These are phyloP conservation scores for Mycena indigotica DNA, from an alignment of 768 basidiomycete species.

Conservation along the genomic window DNA sequence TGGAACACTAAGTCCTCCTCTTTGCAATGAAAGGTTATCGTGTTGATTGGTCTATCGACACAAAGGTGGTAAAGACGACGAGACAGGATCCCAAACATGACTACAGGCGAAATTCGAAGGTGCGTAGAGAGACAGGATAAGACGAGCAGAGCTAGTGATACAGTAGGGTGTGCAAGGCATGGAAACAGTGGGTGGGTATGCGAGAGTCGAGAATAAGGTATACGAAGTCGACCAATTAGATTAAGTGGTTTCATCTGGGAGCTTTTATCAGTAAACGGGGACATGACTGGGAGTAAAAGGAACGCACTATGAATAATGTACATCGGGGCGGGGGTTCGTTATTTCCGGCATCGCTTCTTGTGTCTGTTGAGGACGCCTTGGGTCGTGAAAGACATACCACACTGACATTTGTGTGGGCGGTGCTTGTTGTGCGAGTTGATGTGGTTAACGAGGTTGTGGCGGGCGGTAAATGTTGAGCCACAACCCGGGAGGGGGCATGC, in stretches of 20 bases:
- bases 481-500: slow-evolving; percentile 5
- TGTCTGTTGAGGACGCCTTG: slow-evolving; percentile 24
- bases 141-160: slow-evolving; percentile 2
- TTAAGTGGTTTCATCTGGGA: no score
- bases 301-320: slow-evolving; percentile 4
- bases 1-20: no score
- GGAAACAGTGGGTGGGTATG: slow-evolving; percentile 9
- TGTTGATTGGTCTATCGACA: background rate
- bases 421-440: slow-evolving; percentile 23
- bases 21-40: no score
- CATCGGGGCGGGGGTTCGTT: background rate
- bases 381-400: slow-evolving; percentile 21
- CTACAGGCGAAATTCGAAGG: background rate
- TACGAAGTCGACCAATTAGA: no score
- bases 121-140: background rate
- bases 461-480: slow-evolving; percentile 22
- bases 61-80: background rate
- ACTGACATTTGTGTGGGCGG: slow-evolving; percentile 19
- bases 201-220: slow-evolving; percentile 4
- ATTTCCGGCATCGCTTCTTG: slow-evolving; percentile 21
- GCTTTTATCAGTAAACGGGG: no score
- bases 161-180: background rate
- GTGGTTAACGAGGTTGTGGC: slow-evolving; percentile 23
- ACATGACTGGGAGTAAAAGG: background rate
- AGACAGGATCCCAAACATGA: background rate